These are phyloP conservation scores for Saccharomyces cerevisiae DNA, from an alignment of 805 yeast species.

Conservation along the genomic window DNA sequence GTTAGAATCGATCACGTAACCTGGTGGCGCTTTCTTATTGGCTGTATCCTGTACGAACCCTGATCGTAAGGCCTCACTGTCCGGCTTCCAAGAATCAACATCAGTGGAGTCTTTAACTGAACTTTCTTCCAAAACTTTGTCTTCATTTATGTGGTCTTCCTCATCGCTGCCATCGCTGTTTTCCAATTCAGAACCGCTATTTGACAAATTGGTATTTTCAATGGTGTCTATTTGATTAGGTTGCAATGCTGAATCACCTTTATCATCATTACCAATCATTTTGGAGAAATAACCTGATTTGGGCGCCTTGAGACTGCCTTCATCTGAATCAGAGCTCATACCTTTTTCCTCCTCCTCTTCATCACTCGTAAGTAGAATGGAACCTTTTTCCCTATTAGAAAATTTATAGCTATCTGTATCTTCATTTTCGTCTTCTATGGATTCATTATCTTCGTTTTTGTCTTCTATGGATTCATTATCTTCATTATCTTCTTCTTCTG, in stretches of 20 bases:
- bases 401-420: constrained; percentile 10
- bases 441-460: constrained; percentile 7
- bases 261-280: constrained; percentile 13
- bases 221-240: constrained; percentile 1
- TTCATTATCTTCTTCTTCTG: constrained; percentile 6
- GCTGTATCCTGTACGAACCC: constrained; percentile 35
- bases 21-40: constrained; percentile 31
- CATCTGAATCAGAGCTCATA: constrained; percentile 8
- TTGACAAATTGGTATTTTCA: constrained; percentile 8
- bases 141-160: background rate
- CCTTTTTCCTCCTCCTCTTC: constrained; percentile 6
- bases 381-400: constrained; percentile 8
- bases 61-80: constrained; percentile 35
- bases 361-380: constrained; percentile 12
- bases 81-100: constrained; percentile 44
- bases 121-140: constrained; percentile 3
- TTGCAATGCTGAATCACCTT: background rate
- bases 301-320: constrained; percentile 12
- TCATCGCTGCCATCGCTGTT: background rate
- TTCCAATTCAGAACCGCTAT: background rate
- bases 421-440: background rate
- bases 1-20: constrained; percentile 26
- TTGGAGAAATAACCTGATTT: constrained; percentile 23
- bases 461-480: constrained; percentile 2
- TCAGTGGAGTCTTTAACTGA: constrained; percentile 22